Evolutionary conservation across 345 rosid genomes (phyloP).

Genomic region (Cochlearia excelsa): DNA sequence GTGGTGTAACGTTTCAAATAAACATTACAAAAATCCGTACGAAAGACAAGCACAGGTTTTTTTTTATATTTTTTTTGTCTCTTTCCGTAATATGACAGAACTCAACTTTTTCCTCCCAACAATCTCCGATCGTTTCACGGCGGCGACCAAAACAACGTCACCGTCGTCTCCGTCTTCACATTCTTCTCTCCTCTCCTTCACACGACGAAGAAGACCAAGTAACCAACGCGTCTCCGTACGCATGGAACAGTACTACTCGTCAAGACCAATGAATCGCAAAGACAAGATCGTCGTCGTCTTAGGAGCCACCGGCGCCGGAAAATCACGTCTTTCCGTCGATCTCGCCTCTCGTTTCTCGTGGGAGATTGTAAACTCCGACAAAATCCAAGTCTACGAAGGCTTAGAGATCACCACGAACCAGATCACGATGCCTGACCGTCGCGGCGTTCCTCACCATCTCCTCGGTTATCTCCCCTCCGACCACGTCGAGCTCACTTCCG

Average conservation of each 20-base stretch:
- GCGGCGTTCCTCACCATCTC: constrained; percentile 69
- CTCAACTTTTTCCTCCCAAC: constrained; percentile 32
- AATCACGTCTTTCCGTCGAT: constrained; percentile 76
- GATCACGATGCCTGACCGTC: constrained; percentile 53
- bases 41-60: not conserved
- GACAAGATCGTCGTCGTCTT: constrained; percentile 70
- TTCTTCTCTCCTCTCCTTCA: constrained; percentile 18
- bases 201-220: constrained; percentile 19
- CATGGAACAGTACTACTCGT: constrained; percentile 6
- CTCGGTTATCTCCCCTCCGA: constrained; percentile 53
- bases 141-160: not conserved
- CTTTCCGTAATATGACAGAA: constrained; percentile 32
- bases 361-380: constrained; percentile 83
- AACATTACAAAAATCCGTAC: constrained; percentile 18
- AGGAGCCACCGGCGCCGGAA: constrained; percentile 93
- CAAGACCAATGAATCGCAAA: constrained; percentile 19
- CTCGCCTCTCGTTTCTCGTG: constrained; percentile 50
- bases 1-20: constrained; percentile 21
- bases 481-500: constrained; percentile 50
- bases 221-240: constrained; percentile 17
- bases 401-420: constrained; percentile 88
- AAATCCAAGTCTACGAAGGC: constrained; percentile 77
- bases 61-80: constrained; percentile 21
- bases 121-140: constrained; percentile 31
- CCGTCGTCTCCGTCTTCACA: constrained; percentile 27